Evolutionary conservation across 495 filamentous ascomycete species (phyloP), one percentile per base, ranked within the genome.

Genomic region (Penicillium turbatum): DNA sequence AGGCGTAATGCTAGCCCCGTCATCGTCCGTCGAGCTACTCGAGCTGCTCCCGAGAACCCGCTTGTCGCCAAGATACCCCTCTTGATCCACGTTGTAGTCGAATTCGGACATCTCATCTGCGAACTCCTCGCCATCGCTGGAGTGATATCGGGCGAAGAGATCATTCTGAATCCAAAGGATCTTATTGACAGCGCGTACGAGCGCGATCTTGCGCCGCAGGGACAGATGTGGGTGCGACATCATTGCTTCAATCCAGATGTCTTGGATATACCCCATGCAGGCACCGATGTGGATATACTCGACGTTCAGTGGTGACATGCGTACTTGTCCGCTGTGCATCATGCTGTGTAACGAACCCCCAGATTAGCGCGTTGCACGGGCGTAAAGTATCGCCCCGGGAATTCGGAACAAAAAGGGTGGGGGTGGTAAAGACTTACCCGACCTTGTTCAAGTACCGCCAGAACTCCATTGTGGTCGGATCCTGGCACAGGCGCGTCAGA

Each of bases 381-480:
- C 39, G 16, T 13, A 27, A 16, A 6, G 7, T 11, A 6, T 31
- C n/a, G 3, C 13, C 15, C 15, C 43, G 17, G 34, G 6, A 12
- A 31, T 37, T 13, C 4, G 15, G 35, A 1, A 19, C 9, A 1
- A 8, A 16, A 15, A n/a, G 32, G 32, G 1, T 2, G 31, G 9
- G 15, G 2, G 5, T 11, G 9, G 40, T 5, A 17, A 24, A 24
- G 21, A 67, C 72, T 51, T 57, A 75, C 75, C 86, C 87, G 26
- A 90, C 86, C 69, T 89, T 90, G 67, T 89, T 82, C 32, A 89
- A 68, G 64, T 89, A 90, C 54, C 86, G 78, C 85, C 86, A 90
- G 61, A 88, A 89, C 48, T 87, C 84, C 75, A 86, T 82, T 56
- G 79, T 81, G 34, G 79, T 82, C 0, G 86, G 86, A 59, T 89